Conservation (phyloP, 2,329 filamentous ascomycete species). For the Atkinsonella texensis region DNA sequence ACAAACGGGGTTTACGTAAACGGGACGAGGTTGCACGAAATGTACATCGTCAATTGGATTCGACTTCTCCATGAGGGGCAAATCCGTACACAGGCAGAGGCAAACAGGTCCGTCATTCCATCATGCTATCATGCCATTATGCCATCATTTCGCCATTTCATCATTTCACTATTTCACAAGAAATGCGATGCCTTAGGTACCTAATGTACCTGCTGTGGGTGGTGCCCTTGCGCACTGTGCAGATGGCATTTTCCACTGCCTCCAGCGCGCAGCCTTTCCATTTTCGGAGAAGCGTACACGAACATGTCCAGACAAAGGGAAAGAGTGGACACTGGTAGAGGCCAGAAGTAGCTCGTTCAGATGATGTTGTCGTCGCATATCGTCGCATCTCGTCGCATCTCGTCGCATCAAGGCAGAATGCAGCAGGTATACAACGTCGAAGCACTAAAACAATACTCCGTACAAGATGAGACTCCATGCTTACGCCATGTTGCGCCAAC, state of each 20-base stretch:
- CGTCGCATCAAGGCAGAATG: not conserved
- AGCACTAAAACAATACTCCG: not conserved
- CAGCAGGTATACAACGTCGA: not conserved
- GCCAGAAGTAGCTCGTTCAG: not conserved
- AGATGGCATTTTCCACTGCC: too few relatives aligned
- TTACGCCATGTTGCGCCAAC: not conserved
- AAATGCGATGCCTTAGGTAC: too few relatives aligned
- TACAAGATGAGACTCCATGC: not conserved
- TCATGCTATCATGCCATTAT: too few relatives aligned
- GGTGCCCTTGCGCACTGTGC: too few relatives aligned
- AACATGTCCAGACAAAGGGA: not conserved
- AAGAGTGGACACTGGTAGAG: not conserved
- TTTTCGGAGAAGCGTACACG: not conserved
- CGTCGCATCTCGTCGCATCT: not conserved
- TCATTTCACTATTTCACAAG: not conserved
- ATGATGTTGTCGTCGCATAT: not conserved
- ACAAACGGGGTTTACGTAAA: not conserved
- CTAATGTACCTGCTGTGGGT: too few relatives aligned
- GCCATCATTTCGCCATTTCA: too few relatives aligned
- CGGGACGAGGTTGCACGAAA: not conserved
- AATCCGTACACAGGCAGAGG: too few relatives aligned
- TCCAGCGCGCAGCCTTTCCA: not conserved
- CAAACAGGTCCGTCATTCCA: too few relatives aligned
- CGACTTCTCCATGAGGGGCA: not conserved
- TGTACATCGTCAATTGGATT: not conserved